phyloP scores from a whole-genome alignment of 495 filamentous ascomycete genomes.

The Glutinoglossum americanum region DNA sequence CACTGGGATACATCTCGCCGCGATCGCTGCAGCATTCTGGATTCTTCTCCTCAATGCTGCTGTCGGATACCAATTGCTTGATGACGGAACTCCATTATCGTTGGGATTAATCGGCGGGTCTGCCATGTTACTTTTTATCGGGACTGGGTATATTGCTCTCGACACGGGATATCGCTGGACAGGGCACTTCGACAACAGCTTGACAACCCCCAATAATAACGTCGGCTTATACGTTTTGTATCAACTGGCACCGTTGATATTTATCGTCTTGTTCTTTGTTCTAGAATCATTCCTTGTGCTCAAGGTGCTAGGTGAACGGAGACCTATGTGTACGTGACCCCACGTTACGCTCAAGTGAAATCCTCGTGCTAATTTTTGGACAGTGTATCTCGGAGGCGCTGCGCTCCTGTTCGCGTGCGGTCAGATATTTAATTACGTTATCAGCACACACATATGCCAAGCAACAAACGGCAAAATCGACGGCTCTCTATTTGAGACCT shows the following conservation, averaged over 20 bases:
- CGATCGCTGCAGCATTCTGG: conserved; percentile 76
- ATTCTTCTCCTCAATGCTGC: conserved; percentile 79
- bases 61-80: conserved; percentile 80
- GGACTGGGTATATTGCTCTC: conserved; percentile 85
- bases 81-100: conserved; percentile 78
- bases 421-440: conserved; percentile 87
- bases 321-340: conserved; percentile 52
- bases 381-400: conserved; percentile 55
- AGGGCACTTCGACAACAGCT: conserved; percentile 41
- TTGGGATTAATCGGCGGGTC: conserved; percentile 54
- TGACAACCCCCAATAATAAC: conserved; percentile 31
- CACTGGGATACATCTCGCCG: conserved; percentile 75
- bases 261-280: conserved; percentile 61
- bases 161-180: conserved; percentile 86
- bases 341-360: neutral
- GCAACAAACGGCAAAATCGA: conserved; percentile 72
- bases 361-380: conserved; percentile 1
- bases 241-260: conserved; percentile 75
- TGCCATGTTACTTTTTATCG: conserved; percentile 51
- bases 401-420: conserved; percentile 70
- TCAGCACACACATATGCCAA: conserved; percentile 74
- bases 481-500: conserved; percentile 77
- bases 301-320: conserved; percentile 58
- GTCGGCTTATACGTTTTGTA: conserved; percentile 88
- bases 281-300: conserved; percentile 69